Evolutionary conservation across 139 green algal genomes (phyloP).

Genomic region (Bryopsis sp.): DNA sequence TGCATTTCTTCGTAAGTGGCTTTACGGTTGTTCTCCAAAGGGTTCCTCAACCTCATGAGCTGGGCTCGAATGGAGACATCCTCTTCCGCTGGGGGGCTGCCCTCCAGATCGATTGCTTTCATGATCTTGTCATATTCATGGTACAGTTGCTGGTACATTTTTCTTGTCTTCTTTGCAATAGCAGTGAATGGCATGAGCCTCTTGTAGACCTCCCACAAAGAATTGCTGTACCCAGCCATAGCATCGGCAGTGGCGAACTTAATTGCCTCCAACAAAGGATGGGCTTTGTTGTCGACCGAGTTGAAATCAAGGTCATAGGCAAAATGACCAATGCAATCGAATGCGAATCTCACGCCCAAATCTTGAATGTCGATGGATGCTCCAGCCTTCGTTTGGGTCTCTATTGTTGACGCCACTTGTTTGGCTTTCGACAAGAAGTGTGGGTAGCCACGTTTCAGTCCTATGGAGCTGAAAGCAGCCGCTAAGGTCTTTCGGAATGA

Average conservation of each 20-base stretch:
- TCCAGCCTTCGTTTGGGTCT: background rate
- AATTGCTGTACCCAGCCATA: background rate
- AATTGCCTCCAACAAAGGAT: background rate
- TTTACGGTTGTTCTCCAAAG: background rate
- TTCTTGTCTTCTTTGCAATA: background rate
- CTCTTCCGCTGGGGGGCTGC: background rate
- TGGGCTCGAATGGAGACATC: background rate
- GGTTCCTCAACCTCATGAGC: background rate
- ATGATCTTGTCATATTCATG: background rate
- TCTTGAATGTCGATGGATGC: constrained; percentile 4
- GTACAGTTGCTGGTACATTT: background rate
- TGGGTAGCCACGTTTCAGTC: too few relatives aligned
- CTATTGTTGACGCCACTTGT: background rate
- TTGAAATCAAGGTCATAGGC: background rate
- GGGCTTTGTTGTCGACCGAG: background rate
- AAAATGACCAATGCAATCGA: background rate
- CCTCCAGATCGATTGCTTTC: background rate
- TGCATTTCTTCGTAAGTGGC: background rate
- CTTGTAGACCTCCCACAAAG: too few relatives aligned
- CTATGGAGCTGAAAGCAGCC: too few relatives aligned
- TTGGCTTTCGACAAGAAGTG: too few relatives aligned
- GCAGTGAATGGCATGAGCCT: background rate
- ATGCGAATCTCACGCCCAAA: background rate
- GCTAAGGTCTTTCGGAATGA: too few relatives aligned
- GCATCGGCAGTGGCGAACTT: too few relatives aligned